Conservation (phyloP, 352 stramenopile species). For the Globisporangium abappressorium region DNA sequence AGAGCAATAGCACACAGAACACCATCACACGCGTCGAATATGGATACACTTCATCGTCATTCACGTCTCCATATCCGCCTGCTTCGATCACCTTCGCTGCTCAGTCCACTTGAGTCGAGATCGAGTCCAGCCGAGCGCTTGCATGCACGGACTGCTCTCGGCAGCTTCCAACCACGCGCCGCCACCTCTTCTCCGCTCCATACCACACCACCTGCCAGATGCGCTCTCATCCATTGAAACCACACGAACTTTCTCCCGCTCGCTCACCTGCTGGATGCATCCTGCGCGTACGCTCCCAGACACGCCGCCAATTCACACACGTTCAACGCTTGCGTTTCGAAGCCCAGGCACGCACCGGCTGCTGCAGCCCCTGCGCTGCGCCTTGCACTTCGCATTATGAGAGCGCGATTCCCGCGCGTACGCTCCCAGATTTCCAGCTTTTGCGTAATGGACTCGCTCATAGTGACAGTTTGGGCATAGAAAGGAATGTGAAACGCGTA, state of each 20-base stretch:
- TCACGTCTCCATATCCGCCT: neutral
- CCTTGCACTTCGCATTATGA: conserved; percentile 2
- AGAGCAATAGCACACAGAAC: neutral
- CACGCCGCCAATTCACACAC: neutral
- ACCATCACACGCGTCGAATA: neutral
- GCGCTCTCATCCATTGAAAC: neutral
- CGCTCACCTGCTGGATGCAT: neutral
- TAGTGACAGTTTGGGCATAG: neutral
- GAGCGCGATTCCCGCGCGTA: conserved; percentile 5
- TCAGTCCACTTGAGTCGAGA: neutral
- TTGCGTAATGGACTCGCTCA: neutral
- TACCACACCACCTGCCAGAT: neutral
- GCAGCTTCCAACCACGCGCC: neutral
- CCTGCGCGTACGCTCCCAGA: conserved; percentile 3
- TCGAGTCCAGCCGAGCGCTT: neutral
- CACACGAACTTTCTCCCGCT: conserved; percentile 1
- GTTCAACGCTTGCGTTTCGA: neutral
- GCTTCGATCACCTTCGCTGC: neutral
- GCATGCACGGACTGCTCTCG: too few relatives aligned
- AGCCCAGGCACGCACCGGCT: neutral
- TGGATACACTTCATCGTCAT: neutral
- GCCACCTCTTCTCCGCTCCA: neutral
- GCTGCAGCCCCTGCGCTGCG: conserved; percentile 7
- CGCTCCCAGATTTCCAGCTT: conserved; percentile 13
- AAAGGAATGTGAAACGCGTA: conserved; percentile 1